Evolutionary conservation across 768 basidiomycete species (phyloP).

Genomic region (Calocera cornea): DNA sequence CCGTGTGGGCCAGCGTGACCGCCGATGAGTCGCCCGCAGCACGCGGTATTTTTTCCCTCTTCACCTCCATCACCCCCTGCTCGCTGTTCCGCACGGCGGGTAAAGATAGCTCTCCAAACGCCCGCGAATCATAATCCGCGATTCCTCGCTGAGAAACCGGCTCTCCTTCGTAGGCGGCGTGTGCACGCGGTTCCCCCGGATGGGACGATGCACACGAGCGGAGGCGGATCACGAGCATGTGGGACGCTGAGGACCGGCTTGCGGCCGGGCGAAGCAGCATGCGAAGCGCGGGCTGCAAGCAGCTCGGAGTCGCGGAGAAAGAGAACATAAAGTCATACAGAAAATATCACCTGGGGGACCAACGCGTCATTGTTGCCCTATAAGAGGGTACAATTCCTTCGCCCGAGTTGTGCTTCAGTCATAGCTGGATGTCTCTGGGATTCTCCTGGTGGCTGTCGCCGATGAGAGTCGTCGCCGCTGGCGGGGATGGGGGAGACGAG

Average conservation of each 20-base stretch:
- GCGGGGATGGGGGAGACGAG: too few relatives aligned
- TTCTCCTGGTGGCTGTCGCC: too few relatives aligned
- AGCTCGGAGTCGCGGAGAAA: not conserved
- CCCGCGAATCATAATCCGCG: not conserved
- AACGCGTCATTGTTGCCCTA: too few relatives aligned
- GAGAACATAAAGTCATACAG: too few relatives aligned
- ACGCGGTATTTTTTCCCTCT: not conserved
- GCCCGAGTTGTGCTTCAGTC: too few relatives aligned
- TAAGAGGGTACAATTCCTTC: too few relatives aligned
- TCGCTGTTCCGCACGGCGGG: not conserved
- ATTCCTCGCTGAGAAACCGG: not conserved
- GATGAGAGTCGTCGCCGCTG: too few relatives aligned
- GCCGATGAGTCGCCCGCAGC: not conserved
- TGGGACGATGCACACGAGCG: not conserved
- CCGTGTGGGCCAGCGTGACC: not conserved
- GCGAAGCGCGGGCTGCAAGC: not conserved
- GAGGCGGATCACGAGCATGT: not conserved
- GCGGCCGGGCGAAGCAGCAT: not conserved
- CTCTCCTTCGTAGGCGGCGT: not conserved
- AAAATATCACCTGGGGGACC: too few relatives aligned
- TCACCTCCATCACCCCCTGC: not conserved
- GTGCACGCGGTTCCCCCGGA: not conserved
- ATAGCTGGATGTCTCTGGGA: too few relatives aligned
- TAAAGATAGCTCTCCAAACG: not conserved
- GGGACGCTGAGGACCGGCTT: not conserved